These are phyloP conservation scores for Ulota crispa DNA, from an alignment of 225 moss, liverwort and hornwort genomes.

Conservation along the genomic window DNA sequence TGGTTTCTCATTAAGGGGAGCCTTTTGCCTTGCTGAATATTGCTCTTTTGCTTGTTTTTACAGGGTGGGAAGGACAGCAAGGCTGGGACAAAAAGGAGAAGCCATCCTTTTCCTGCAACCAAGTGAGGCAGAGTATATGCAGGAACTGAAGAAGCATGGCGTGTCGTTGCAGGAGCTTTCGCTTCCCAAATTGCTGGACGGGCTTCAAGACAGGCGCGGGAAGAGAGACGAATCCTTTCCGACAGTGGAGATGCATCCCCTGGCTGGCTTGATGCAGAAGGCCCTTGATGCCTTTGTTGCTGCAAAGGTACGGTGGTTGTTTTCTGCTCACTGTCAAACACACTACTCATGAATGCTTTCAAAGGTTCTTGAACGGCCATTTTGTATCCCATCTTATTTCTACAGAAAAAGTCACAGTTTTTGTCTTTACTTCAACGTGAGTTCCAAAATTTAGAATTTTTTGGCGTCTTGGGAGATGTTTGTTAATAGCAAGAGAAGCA, in stretches of 20 bases:
- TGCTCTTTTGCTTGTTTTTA: not conserved
- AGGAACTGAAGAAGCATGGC: conserved; percentile 79
- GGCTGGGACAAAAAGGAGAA: conserved; percentile 88
- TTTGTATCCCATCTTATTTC: not conserved
- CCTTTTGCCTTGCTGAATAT: no score
- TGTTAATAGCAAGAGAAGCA: not conserved
- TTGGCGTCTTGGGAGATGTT: not conserved
- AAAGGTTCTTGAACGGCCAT: not conserved
- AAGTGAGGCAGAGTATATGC: conserved; percentile 80
- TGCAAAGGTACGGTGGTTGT: conserved; percentile 51
- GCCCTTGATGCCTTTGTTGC: conserved; percentile 88
- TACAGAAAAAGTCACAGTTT: not conserved
- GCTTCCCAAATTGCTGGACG: conserved; percentile 63
- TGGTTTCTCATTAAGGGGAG: no score
- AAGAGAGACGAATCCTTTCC: conserved; percentile 47
- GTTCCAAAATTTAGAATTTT: not conserved
- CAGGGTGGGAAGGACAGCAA: conserved; percentile 98
- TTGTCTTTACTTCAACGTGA: not conserved
- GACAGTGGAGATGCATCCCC: conserved; percentile 85
- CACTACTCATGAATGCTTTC: not conserved
- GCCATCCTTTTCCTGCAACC: conserved; percentile 94
- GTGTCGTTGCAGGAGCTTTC: conserved; percentile 79
- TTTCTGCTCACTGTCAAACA: conserved; percentile 5
- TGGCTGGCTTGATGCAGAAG: conserved; percentile 82
- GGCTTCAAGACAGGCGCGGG: conserved; percentile 72